Percentiles rank a stretch among this genome's conserved stretches.
phyloP scores from a whole-genome alignment of 73 alveolate genomes.

The Durusdinium trenchii region DNA sequence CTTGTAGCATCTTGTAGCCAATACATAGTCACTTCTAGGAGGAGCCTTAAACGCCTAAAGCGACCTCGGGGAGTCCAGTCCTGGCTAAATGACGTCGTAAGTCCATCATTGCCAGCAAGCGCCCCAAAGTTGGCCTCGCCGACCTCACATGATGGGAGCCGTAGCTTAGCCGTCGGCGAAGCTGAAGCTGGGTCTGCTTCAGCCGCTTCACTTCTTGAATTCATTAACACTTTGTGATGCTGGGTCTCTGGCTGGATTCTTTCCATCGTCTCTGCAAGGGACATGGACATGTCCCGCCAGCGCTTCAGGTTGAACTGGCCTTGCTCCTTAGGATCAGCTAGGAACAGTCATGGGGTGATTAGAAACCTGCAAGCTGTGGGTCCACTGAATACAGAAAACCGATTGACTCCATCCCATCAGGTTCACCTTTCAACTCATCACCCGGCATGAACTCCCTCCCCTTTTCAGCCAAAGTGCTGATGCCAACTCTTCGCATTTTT shows the following conservation, averaged over 20 bases:
- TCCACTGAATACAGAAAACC: not conserved
- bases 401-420: not conserved
- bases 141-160: constrained; percentile 2
- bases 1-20: no score
- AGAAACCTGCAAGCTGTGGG: not conserved
- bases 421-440: no score
- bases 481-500: constrained; percentile 91
- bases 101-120: constrained; percentile 87
- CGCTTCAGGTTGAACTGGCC: constrained; percentile 91
- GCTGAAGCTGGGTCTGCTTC: not conserved
- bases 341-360: not conserved
- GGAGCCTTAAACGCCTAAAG: no score
- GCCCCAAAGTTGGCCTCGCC: constrained; percentile 67
- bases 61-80: no score
- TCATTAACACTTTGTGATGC: not conserved
- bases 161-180: no score
- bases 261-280: constrained; percentile 73
- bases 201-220: not conserved
- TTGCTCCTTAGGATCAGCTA: constrained; percentile 12
- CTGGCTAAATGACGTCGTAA: constrained; percentile 76
- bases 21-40: no score
- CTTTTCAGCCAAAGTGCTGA: constrained; percentile 17
- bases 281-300: constrained; percentile 92
- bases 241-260: constrained; percentile 58
- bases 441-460: no score